Base-by-base conservation (phyloP, 106 monocot species). In the Dendrobium chrysotoxum region DNA sequence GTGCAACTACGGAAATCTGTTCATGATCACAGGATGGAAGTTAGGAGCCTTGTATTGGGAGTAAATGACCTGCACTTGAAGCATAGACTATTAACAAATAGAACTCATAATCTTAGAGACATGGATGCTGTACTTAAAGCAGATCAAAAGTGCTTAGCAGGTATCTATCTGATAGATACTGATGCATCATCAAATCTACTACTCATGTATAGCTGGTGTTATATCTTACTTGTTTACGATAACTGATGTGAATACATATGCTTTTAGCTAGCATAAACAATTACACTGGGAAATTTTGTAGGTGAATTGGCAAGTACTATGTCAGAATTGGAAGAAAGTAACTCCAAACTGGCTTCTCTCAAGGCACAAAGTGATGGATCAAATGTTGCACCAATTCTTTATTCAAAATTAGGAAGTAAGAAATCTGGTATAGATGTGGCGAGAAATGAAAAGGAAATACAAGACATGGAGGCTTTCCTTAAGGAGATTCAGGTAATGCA, bases 251-350 rank as follows among this genome's bases (percentile, higher is more conserved):
- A 16, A 71, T 38, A 31, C 28, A 71, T 15, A 38, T 71, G 67
- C 15, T 38, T 35, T 71, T 75, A 65, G 25, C 71, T 16, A 71
- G 28, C 71, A 71, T 68, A 68, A 68, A 68, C 4, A 40, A 15
- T 41, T 40, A 42, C 5, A 40, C 21, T 82, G 79, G 47, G 9
- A 79, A 75, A 83, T 40, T 80, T 81, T 81, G 55, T 65, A 98
- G 97, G 86, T 85, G 97, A 98, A 74, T 80, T 98, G 81, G 81
- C 85, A 64, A 81, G 70, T 74, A 80, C 88, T 42, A 77, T 83
- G 78, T 28, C 81, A n/a, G 92, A 91, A 80, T 82, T 98, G 85
- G 85, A 98, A 82, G 98, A 98, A 87, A 89, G 77, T 77, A 92
- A 85, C 45, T 55, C 23, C 57, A 88, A 87, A 72, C 53, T 98